phyloP scores from a whole-genome alignment of 805 yeast species.

The Ogataea kodamae region DNA sequence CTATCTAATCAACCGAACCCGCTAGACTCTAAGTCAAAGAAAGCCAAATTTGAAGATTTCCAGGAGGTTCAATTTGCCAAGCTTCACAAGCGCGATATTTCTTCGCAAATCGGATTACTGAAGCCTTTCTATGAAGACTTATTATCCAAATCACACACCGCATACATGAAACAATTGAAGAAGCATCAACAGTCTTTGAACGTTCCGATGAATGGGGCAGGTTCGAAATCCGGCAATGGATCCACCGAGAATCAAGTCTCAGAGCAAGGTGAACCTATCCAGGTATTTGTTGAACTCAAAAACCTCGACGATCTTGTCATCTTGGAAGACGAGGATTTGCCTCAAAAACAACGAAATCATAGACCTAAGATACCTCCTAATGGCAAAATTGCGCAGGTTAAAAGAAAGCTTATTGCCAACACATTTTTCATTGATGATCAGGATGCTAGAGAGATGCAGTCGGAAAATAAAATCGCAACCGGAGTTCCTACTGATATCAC shows the following conservation, averaged over 20 bases:
- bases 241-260: conserved; percentile 3
- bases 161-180: conserved; percentile 42
- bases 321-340: conserved; percentile 81
- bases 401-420: conserved; percentile 55
- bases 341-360: conserved; percentile 69
- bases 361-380: conserved; percentile 87
- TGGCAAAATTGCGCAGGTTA: conserved; percentile 71
- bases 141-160: conserved; percentile 39
- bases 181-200: conserved; percentile 31
- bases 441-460: conserved; percentile 16
- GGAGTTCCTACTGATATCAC: too few relatives aligned
- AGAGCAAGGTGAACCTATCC: conserved; percentile 9
- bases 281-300: conserved; percentile 24
- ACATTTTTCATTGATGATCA: conserved; percentile 53
- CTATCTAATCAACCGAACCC: conserved; percentile 55
- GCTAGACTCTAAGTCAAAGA: conserved; percentile 42
- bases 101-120: conserved; percentile 53
- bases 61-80: conserved; percentile 51
- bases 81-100: conserved; percentile 49
- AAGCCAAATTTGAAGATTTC: conserved; percentile 62
- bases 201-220: background rate
- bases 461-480: too few relatives aligned
- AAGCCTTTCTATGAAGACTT: conserved; percentile 49
- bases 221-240: conserved; percentile 10
- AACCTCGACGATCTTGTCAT: conserved; percentile 45